Evolutionary conservation across 2,329 filamentous ascomycete species (phyloP), one percentile per base, ranked within the genome.

Genomic region (Pseudogymnoascus sp.): DNA sequence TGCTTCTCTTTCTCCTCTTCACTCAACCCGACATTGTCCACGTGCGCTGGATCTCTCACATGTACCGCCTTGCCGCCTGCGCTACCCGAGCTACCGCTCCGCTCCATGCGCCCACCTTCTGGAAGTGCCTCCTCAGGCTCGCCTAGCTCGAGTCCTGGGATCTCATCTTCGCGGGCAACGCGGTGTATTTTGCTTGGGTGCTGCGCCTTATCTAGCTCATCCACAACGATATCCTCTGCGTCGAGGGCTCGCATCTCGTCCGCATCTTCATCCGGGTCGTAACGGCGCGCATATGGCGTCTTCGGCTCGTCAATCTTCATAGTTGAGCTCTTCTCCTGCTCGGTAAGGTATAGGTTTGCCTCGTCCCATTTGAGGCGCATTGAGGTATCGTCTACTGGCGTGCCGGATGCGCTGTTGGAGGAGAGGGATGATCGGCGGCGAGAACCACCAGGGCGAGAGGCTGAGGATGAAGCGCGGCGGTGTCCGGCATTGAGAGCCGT

Each of bases 271-370:
- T 86, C 75, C 4, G 93, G 92, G 72, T 97, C 90, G 76, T 97
- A 97, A 72, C 92, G 91, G 72, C 88, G 89, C 37, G 91, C 95
- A 75, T 93, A 99, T 4, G 95, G 95, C 7, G 95, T 99, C 82
- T 99, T 99, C 66, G 95, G 95, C 79, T 99, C 95, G 69, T 92
- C 90, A 68, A 99, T 99, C 82, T 97, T 99, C 95, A 99, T 99
- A 64, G 93, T 97, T 66, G 89, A 88, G 65, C 88, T 91, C 77
- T 90, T 93, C 77, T 97, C 91, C 77, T 97, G 93, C 78, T 99
- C 95, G 7, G 95, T 95, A 62, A 99, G 83, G 77, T 97, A 99
- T 33, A 99, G 83, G 74, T 99, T 99, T 53, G 91, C 95, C 79
- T 99, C 95, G 76, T 99, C 95, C 95, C 95, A 99, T 79, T 97